Conservation (phyloP, 768 basidiomycete species). For the Imleria badia region DNA sequence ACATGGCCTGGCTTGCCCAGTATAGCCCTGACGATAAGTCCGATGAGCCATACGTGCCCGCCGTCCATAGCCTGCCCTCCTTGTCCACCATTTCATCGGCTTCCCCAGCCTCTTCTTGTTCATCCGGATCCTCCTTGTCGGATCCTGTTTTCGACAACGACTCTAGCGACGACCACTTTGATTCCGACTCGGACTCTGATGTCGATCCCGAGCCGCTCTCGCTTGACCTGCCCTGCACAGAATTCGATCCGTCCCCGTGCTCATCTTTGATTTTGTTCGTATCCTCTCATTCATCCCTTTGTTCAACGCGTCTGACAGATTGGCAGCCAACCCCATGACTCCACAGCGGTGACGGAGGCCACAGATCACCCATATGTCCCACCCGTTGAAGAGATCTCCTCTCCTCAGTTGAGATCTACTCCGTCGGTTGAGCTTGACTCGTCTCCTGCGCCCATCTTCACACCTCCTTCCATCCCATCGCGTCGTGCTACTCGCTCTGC, state of each 20-base stretch:
- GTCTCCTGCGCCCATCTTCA: not conserved
- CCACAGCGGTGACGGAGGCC: not conserved
- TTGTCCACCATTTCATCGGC: slow-evolving; percentile 30
- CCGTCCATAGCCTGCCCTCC: slow-evolving; percentile 16
- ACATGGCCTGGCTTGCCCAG: slow-evolving; percentile 36
- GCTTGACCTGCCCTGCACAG: slow-evolving; percentile 13
- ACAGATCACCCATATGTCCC: slow-evolving; percentile 17
- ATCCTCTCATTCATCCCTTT: not conserved
- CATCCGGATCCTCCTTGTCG: slow-evolving; percentile 21
- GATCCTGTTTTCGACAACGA: slow-evolving; percentile 22
- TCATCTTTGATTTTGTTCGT: slow-evolving; percentile 29
- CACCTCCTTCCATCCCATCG: slow-evolving; percentile 1
- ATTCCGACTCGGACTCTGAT: slow-evolving; percentile 33
- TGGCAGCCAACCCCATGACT: slow-evolving; percentile 18
- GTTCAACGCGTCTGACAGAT: slow-evolving; percentile 14
- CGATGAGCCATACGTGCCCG: slow-evolving; percentile 25
- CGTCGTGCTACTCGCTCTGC: slow-evolving; percentile 14
- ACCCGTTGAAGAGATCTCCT: slow-evolving; percentile 1
- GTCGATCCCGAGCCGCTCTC: slow-evolving; percentile 25
- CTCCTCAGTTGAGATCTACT: slow-evolving; percentile 2
- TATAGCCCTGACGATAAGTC: slow-evolving; percentile 34
- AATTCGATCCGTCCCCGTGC: slow-evolving; percentile 4
- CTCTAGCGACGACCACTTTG: slow-evolving; percentile 23
- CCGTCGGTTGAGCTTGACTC: not conserved
- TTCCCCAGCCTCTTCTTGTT: slow-evolving; percentile 25